Evolutionary conservation across 805 yeast species (phyloP).

Genomic region (Wickerhamomyces bisporus): DNA sequence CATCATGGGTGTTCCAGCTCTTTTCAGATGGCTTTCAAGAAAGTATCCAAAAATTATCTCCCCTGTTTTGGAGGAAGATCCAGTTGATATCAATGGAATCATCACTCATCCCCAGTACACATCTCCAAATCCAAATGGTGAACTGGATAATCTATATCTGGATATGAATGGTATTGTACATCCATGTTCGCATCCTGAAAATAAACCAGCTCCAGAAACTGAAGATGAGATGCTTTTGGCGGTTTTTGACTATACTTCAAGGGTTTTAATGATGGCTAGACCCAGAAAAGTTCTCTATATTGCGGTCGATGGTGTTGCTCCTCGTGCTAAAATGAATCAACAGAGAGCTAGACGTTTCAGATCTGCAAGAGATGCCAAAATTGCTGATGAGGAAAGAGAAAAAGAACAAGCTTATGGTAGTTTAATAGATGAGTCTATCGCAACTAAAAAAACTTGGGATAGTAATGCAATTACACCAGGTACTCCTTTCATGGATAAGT

Average conservation of each 20-base stretch:
- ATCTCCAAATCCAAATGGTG: slow-evolving; percentile 91
- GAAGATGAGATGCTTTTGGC: slow-evolving; percentile 97
- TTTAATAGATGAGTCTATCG: slow-evolving; percentile 67
- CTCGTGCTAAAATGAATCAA: slow-evolving; percentile 96
- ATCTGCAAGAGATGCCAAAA: slow-evolving; percentile 82
- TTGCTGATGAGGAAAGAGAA: slow-evolving; percentile 68
- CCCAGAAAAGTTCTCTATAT: slow-evolving; percentile 90
- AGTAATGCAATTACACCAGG: slow-evolving; percentile 98
- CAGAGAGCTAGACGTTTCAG: slow-evolving; percentile 92
- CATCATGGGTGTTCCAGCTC: slow-evolving; percentile 92
- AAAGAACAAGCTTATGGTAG: slow-evolving; percentile 42
- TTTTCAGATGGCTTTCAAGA: slow-evolving; percentile 90
- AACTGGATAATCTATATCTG: slow-evolving; percentile 83
- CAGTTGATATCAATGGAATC: slow-evolving; percentile 52
- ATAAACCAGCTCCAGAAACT: slow-evolving; percentile 90
- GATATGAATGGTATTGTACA: slow-evolving; percentile 99
- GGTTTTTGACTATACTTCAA: slow-evolving; percentile 85
- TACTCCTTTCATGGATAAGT: slow-evolving; percentile 92
- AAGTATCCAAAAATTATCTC: slow-evolving; percentile 93
- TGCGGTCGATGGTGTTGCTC: slow-evolving; percentile 99
- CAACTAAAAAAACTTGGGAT: slow-evolving; percentile 82
- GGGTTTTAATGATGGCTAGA: slow-evolving; percentile 89
- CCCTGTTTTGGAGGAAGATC: slow-evolving; percentile 77
- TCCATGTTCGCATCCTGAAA: slow-evolving; percentile 98
- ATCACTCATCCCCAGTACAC: slow-evolving; percentile 61